These are phyloP conservation scores for Eutypa lata DNA, from an alignment of 2,329 filamentous ascomycete species.

Conservation along the genomic window DNA sequence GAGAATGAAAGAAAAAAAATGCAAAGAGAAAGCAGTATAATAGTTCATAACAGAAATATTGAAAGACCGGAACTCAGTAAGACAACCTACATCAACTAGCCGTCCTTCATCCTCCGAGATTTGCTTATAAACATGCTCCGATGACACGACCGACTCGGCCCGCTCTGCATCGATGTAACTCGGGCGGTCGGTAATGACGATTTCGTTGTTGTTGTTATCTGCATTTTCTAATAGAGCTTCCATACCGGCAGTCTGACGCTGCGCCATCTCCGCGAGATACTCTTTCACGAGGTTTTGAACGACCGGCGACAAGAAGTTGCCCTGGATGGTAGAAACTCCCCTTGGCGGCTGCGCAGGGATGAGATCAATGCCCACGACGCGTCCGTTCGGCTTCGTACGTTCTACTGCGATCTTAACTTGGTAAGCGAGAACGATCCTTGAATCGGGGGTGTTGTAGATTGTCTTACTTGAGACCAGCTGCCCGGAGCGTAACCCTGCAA, in stretches of 20 bases:
- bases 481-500: conserved; percentile 71
- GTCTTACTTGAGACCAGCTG: conserved; percentile 64
- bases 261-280: conserved; percentile 59
- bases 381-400: conserved; percentile 70
- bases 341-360: conserved; percentile 87
- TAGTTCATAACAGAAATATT: not conserved
- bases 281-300: conserved; percentile 76
- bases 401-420: conserved; percentile 70
- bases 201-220: conserved; percentile 19
- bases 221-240: too few relatives aligned
- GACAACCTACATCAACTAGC: conserved; percentile 65
- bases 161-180: conserved; percentile 68
- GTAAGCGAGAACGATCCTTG: conserved; percentile 8
- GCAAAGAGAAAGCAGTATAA: not conserved
- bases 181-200: conserved; percentile 36
- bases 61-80: not conserved
- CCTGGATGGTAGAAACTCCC: conserved; percentile 92
- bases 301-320: conserved; percentile 76
- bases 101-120: conserved; percentile 42
- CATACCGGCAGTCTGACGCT: conserved; percentile 10
- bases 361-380: conserved; percentile 88
- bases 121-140: conserved; percentile 13
- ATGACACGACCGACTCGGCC: conserved; percentile 33
- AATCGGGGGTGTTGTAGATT: not conserved
- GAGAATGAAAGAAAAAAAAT: not conserved